These are phyloP conservation scores for Saturnispora saitoi DNA, from an alignment of 805 yeast species.

Conservation along the genomic window DNA sequence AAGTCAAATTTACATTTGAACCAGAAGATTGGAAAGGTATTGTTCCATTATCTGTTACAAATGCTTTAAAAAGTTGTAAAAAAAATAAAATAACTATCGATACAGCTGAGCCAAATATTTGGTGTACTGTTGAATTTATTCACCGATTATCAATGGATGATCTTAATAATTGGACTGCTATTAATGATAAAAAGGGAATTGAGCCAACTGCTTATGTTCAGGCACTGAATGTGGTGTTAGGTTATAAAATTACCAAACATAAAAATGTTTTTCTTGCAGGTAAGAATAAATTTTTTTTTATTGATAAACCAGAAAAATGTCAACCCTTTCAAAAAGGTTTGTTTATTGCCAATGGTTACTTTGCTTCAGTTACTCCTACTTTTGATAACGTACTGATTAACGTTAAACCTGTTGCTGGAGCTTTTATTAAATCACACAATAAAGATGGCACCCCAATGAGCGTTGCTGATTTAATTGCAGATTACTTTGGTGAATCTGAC, in stretches of 20 bases:
- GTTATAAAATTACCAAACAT: constrained; percentile 18
- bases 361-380: constrained; percentile 24
- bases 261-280: constrained; percentile 20
- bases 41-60: constrained; percentile 15
- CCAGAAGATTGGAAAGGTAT: constrained; percentile 17
- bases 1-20: constrained; percentile 16
- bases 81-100: constrained; percentile 6
- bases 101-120: constrained; percentile 10
- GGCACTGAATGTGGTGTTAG: constrained; percentile 19
- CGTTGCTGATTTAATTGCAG: constrained; percentile 21
- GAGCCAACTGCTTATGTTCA: constrained; percentile 20
- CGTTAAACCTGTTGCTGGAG: constrained; percentile 24
- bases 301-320: constrained; percentile 19
- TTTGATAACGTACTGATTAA: constrained; percentile 22
- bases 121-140: constrained; percentile 18
- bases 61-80: constrained; percentile 5
- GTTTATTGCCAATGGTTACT: constrained; percentile 25
- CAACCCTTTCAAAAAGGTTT: constrained; percentile 22
- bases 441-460: constrained; percentile 20
- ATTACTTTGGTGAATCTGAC: constrained; percentile 18
- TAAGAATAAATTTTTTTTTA: constrained; percentile 18
- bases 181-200: constrained; percentile 15
- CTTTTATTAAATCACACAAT: constrained; percentile 22
- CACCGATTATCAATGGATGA: constrained; percentile 19
- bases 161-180: constrained; percentile 14